phyloP scores from a whole-genome alignment of 345 rosid species.

The Heritiera littoralis region DNA sequence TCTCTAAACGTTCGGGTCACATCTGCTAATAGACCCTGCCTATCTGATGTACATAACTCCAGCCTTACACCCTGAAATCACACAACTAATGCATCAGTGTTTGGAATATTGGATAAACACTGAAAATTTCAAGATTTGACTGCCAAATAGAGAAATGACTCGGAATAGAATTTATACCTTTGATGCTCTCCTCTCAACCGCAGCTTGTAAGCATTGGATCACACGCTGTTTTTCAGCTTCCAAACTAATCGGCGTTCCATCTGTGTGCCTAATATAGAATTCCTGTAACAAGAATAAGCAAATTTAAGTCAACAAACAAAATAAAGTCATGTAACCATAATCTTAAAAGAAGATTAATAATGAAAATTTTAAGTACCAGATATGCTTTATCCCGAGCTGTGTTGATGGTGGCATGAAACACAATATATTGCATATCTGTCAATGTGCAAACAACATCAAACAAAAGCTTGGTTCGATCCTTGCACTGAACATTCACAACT shows the following conservation, averaged over 20 bases:
- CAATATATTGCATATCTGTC: slow-evolving; percentile 93
- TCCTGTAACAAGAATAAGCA: slow-evolving; percentile 47
- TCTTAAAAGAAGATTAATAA: slow-evolving; percentile 9
- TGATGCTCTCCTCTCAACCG: slow-evolving; percentile 81
- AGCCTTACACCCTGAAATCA: slow-evolving; percentile 77
- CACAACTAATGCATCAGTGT: slow-evolving; percentile 10
- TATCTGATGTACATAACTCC: slow-evolving; percentile 62
- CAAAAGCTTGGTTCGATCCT: slow-evolving; percentile 76
- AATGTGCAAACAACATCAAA: slow-evolving; percentile 93
- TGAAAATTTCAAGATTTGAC: not conserved
- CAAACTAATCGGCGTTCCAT: slow-evolving; percentile 90
- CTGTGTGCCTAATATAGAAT: slow-evolving; percentile 76
- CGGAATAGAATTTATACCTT: slow-evolving; percentile 41
- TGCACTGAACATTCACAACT: slow-evolving; percentile 85
- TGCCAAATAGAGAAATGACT: not conserved
- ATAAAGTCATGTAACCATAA: not conserved
- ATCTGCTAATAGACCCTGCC: slow-evolving; percentile 74
- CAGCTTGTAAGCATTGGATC: slow-evolving; percentile 82
- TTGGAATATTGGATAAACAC: not conserved
- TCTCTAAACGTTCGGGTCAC: slow-evolving; percentile 92
- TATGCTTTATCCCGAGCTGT: slow-evolving; percentile 62
- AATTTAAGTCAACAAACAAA: slow-evolving; percentile 17
- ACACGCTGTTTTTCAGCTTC: slow-evolving; percentile 92
- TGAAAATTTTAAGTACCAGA: slow-evolving; percentile 49
- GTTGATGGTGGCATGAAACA: slow-evolving; percentile 81